Percentiles rank a stretch among this genome's conserved stretches.
phyloP scores from a whole-genome alignment of 352 stramenopile species.

The Pythium phragmiticola region DNA sequence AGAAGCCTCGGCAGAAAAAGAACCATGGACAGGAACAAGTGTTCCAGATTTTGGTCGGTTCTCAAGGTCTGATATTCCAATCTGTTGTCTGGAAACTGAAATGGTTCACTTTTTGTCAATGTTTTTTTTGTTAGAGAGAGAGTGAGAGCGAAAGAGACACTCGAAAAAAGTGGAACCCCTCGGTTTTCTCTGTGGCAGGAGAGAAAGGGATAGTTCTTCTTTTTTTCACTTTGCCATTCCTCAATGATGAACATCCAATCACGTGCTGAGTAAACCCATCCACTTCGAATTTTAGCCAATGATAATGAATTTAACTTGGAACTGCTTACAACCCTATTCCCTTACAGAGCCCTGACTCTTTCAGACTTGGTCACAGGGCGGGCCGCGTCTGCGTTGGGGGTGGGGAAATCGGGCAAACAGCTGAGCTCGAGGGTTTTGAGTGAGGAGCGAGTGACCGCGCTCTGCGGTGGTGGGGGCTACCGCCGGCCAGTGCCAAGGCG shows the following conservation, averaged over 20 bases:
- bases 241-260: conserved; percentile 1
- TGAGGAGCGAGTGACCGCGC: not conserved
- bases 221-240: conserved; percentile 13
- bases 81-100: not conserved
- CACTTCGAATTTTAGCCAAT: conserved; percentile 16
- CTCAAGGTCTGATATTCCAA: too few species aligned
- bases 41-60: not conserved
- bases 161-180: not conserved
- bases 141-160: conserved; percentile 2
- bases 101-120: not conserved
- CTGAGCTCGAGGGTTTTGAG: conserved; percentile 5
- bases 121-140: not conserved
- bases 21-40: not conserved
- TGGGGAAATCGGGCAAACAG: conserved; percentile 12
- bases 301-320: not conserved
- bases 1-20: too few species aligned
- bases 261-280: not conserved
- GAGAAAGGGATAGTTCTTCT: not conserved
- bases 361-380: conserved; percentile 13
- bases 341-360: conserved; percentile 24
- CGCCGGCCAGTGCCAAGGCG: not conserved
- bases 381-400: conserved; percentile 18
- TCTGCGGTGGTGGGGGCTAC: not conserved
- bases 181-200: conserved; percentile 7
- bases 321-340: conserved; percentile 19